These are phyloP conservation scores for Drechslerella dactyloides DNA, from an alignment of 2,329 filamentous ascomycete species.

Conservation along the genomic window DNA sequence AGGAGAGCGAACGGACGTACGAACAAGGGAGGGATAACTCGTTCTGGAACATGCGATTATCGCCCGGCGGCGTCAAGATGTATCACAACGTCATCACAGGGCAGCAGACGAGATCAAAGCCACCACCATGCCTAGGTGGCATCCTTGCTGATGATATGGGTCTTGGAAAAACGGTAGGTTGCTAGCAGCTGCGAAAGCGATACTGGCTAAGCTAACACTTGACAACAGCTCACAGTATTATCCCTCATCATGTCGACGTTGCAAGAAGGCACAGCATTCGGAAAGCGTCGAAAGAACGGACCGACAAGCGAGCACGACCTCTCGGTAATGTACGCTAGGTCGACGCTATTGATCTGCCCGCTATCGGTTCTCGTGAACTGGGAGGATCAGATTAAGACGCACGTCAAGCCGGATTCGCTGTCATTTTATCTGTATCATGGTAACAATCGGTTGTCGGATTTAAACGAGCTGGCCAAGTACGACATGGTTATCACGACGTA, in stretches of 20 bases:
- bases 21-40: conserved; percentile 64
- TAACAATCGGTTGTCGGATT: conserved; percentile 35
- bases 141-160: conserved; percentile 54
- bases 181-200: conserved; percentile 66
- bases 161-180: conserved; percentile 66
- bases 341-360: conserved; percentile 85
- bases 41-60: conserved; percentile 74
- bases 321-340: conserved; percentile 71
- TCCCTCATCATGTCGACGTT: conserved; percentile 74
- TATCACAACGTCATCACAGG: conserved; percentile 72
- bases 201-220: conserved; percentile 76
- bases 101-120: conserved; percentile 61
- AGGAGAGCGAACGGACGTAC: conserved; percentile 37
- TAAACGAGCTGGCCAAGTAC: conserved; percentile 45
- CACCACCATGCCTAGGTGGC: conserved; percentile 49
- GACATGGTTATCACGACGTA: conserved; percentile 57
- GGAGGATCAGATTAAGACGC: conserved; percentile 87
- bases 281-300: conserved; percentile 57
- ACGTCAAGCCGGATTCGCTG: conserved; percentile 71
- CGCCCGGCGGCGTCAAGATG: conserved; percentile 65
- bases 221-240: conserved; percentile 80
- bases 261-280: conserved; percentile 66
- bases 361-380: conserved; percentile 92
- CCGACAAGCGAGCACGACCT: conserved; percentile 54
- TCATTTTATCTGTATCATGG: conserved; percentile 74